A percentile compares a stretch with the other conserved stretches of the same genome.
These are phyloP conservation scores for Madurella fahalii DNA, from an alignment of 2,329 filamentous ascomycete genomes.

Conservation along the genomic window DNA sequence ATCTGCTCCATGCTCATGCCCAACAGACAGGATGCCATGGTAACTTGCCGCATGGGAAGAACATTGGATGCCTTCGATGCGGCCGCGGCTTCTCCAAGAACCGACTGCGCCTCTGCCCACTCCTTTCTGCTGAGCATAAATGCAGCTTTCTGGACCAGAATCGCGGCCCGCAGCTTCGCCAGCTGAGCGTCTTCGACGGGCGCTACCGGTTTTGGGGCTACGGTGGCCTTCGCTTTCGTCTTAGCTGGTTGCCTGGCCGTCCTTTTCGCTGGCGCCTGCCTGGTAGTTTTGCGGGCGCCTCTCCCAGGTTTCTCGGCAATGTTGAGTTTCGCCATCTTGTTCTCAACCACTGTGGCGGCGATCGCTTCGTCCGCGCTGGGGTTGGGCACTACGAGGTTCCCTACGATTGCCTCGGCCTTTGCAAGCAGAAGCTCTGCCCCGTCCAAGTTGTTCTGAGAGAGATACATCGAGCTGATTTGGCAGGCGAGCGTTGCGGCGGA, in stretches of 20 bases:
- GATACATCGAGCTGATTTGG: conserved; percentile 53
- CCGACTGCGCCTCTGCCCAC: conserved; percentile 54
- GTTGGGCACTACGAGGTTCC: conserved; percentile 29
- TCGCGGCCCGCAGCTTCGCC: conserved; percentile 35
- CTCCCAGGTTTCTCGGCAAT: conserved; percentile 32
- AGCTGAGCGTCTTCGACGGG: conserved; percentile 32
- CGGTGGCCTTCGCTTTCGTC: conserved; percentile 25
- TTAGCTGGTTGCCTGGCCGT: conserved; percentile 19
- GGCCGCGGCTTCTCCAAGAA: conserved; percentile 49
- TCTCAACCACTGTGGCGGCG: conserved; percentile 32
- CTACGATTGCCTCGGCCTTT: conserved; percentile 47
- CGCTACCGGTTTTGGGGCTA: conserved; percentile 24
- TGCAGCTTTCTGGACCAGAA: conserved; percentile 42
- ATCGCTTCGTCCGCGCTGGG: not conserved
- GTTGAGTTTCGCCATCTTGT: conserved; percentile 33
- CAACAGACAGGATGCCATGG: conserved; percentile 64
- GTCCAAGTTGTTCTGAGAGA: conserved; percentile 44
- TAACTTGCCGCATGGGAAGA: conserved; percentile 50
- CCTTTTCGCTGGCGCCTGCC: conserved; percentile 27
- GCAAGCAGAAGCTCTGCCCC: conserved; percentile 42
- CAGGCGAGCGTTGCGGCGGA: conserved; percentile 47
- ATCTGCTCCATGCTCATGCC: conserved; percentile 68
- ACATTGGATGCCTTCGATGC: conserved; percentile 35
- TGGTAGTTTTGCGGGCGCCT: conserved; percentile 26
- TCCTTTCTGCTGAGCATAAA: conserved; percentile 47